Conservation (phyloP, 1,284 basidiomycete species). For the Sanghuangporus weigelae region DNA sequence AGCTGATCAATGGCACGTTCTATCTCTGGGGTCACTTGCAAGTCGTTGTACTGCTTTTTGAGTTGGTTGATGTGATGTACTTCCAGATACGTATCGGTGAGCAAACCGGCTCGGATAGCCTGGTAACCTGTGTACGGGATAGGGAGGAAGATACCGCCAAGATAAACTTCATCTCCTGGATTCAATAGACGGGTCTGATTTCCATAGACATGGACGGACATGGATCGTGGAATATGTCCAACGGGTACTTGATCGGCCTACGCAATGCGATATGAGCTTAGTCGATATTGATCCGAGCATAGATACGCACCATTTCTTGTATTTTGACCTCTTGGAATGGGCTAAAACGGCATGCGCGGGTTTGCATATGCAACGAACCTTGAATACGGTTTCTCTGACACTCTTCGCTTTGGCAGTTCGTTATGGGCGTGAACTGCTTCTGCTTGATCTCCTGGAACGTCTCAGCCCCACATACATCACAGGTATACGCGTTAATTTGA, state of each 20-base stretch:
- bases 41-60: slow-evolving; percentile 95
- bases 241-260: slow-evolving; percentile 99
- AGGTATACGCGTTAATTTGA: slow-evolving; percentile 97
- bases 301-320: slow-evolving; percentile 85
- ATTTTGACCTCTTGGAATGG: slow-evolving; percentile 99
- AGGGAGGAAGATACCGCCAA: slow-evolving; percentile 88
- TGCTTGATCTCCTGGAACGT: slow-evolving; percentile 98
- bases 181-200: slow-evolving; percentile 87
- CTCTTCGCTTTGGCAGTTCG: slow-evolving; percentile 81
- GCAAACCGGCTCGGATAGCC: slow-evolving; percentile 87
- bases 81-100: slow-evolving; percentile 98
- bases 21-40: slow-evolving; percentile 90
- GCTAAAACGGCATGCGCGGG: slow-evolving; percentile 93
- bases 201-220: slow-evolving; percentile 94
- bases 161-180: slow-evolving; percentile 93
- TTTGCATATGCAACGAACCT: slow-evolving; percentile 97
- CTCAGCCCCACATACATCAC: slow-evolving; percentile 96
- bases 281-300: neutral
- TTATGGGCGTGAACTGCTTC: slow-evolving; percentile 87
- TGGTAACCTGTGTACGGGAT: slow-evolving; percentile 87
- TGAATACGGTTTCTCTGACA: slow-evolving; percentile 87
- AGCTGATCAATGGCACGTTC: slow-evolving; percentile 67
- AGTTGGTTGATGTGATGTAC: slow-evolving; percentile 88
- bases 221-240: slow-evolving; percentile 97
- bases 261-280: slow-evolving; percentile 12